Conservation (phyloP, 208 protist species). For the Trypanosoma melophagium region DNA sequence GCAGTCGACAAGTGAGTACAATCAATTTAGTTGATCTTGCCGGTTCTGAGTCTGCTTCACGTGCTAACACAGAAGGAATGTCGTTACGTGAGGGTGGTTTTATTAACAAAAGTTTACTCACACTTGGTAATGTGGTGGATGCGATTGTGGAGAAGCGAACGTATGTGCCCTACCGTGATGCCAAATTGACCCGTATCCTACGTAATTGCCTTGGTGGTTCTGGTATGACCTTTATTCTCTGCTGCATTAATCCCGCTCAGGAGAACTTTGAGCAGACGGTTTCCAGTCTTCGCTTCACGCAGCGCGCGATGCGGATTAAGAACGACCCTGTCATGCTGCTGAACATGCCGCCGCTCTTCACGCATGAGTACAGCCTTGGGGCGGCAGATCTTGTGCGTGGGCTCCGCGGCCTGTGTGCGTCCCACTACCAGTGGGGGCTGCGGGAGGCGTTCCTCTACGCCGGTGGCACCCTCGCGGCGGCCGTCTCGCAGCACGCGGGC, state of each 20-base stretch:
- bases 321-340: slow-evolving; percentile 87
- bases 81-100: slow-evolving; percentile 53
- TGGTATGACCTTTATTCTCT: slow-evolving; percentile 90
- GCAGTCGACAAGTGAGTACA: slow-evolving; percentile 55
- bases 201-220: slow-evolving; percentile 77
- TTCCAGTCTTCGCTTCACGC: slow-evolving; percentile 80
- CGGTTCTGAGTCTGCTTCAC: slow-evolving; percentile 72
- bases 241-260: slow-evolving; percentile 83
- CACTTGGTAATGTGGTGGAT: slow-evolving; percentile 83
- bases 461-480: slow-evolving; percentile 42
- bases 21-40: slow-evolving; percentile 87
- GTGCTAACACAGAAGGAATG: slow-evolving; percentile 76
- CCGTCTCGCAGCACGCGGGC: slow-evolving; percentile 49
- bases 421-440: slow-evolving; percentile 71
- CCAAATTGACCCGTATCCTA: slow-evolving; percentile 83
- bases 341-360: slow-evolving; percentile 76
- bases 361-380: slow-evolving; percentile 71
- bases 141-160: slow-evolving; percentile 54
- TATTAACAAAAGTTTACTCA: slow-evolving; percentile 87
- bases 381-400: slow-evolving; percentile 49
- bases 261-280: slow-evolving; percentile 90
- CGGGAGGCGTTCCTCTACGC: slow-evolving; percentile 73
- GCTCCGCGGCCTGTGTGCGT: slow-evolving; percentile 42
- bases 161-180: slow-evolving; percentile 76
- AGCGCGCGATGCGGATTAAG: slow-evolving; percentile 88